phyloP scores from a whole-genome alignment of 2,329 filamentous ascomycete species.

The Annulohypoxylon truncatum region DNA sequence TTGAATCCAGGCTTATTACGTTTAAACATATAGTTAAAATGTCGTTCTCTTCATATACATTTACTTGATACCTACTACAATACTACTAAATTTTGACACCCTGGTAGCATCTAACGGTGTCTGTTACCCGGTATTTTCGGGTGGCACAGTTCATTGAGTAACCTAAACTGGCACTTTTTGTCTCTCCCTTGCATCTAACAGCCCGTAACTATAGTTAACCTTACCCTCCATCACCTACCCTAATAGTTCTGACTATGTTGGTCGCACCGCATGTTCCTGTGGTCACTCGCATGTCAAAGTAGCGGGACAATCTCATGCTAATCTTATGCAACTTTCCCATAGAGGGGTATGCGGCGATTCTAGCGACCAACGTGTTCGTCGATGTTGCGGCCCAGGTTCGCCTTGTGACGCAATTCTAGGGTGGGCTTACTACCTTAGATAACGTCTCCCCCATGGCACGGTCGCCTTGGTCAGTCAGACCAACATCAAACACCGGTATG shows the following conservation, averaged over 20 bases:
- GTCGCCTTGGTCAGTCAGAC: conserved; percentile 1
- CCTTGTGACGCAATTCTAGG: conserved; percentile 23
- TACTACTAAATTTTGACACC: conserved; percentile 10
- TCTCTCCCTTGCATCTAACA: conserved; percentile 24
- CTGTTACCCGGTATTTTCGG: conserved; percentile 25
- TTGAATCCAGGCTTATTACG: conserved; percentile 25
- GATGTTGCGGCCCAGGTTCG: background rate
- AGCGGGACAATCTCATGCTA: conserved; percentile 20
- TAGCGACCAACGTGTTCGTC: background rate
- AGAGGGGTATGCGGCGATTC: conserved; percentile 27
- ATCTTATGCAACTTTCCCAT: conserved; percentile 13
- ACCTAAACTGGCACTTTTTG: conserved; percentile 20
- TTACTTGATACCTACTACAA: conserved; percentile 7
- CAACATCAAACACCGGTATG: conserved; percentile 8
- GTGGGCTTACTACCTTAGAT: conserved; percentile 16
- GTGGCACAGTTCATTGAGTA: conserved; percentile 14
- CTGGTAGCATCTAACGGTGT: conserved; percentile 13
- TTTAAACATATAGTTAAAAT: conserved; percentile 30
- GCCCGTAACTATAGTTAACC: conserved; percentile 26
- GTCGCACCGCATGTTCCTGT: conserved; percentile 38
- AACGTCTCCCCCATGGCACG: background rate
- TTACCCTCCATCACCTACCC: conserved; percentile 25
- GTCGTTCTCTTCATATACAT: conserved; percentile 23
- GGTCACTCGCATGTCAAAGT: conserved; percentile 38
- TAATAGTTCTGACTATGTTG: conserved; percentile 12